Conservation (phyloP, 371 early-diverging fungal genomes). For the Mucor racemosus region DNA sequence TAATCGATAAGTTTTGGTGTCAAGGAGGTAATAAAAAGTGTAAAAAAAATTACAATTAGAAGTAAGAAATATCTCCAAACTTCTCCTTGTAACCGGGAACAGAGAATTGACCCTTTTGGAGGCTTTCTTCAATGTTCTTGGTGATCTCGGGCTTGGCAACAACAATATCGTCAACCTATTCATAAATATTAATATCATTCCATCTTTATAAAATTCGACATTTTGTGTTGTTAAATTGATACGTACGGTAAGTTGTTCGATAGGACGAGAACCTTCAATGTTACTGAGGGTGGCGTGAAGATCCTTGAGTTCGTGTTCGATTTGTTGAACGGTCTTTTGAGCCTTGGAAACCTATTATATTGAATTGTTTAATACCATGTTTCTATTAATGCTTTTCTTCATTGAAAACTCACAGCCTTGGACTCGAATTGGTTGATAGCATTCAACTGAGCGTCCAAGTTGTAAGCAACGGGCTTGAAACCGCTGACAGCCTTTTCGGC, state of each 20-base stretch:
- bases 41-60: slow-evolving; percentile 52
- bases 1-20: slow-evolving; percentile 10
- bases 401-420: slow-evolving; percentile 77
- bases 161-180: slow-evolving; percentile 91
- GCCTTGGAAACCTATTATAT: slow-evolving; percentile 80
- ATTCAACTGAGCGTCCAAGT: slow-evolving; percentile 85
- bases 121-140: slow-evolving; percentile 86
- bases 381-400: no score
- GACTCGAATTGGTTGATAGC: slow-evolving; percentile 87
- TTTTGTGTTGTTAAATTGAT: neutral
- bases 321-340: slow-evolving; percentile 81
- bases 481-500: slow-evolving; percentile 83
- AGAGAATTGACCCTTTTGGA: slow-evolving; percentile 90
- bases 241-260: slow-evolving; percentile 92
- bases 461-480: slow-evolving; percentile 86
- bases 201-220: slow-evolving; percentile 4
- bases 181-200: neutral
- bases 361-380: neutral
- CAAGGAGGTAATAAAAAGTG: slow-evolving; percentile 1
- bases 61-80: slow-evolving; percentile 81
- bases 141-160: slow-evolving; percentile 92
- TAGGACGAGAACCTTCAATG: slow-evolving; percentile 93
- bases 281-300: slow-evolving; percentile 89
- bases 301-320: slow-evolving; percentile 85
- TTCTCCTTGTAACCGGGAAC: slow-evolving; percentile 94